Conservation (phyloP, 352 stramenopile genomes). For the Salisapilia sapeloensis region DNA sequence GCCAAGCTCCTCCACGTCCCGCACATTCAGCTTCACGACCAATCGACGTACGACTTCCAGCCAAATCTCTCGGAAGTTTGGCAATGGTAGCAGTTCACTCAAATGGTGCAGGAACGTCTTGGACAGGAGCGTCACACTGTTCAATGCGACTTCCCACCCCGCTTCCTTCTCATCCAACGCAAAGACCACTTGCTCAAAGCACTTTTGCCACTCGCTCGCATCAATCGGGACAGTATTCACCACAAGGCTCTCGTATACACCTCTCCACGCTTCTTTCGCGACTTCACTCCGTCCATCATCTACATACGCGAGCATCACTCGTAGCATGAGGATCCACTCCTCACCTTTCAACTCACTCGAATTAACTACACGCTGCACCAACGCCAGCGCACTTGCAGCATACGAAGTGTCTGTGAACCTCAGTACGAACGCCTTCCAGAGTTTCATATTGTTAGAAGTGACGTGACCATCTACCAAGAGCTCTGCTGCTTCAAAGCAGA, state of each 20-base stretch:
- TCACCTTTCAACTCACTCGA: slow-evolving; percentile 52
- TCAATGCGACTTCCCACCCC: slow-evolving; percentile 43
- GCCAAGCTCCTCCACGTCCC: too few relatives aligned
- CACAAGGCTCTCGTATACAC: slow-evolving; percentile 65
- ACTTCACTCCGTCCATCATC: slow-evolving; percentile 61
- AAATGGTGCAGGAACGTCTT: slow-evolving; percentile 82
- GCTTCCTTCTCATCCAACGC: slow-evolving; percentile 66
- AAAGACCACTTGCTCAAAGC: slow-evolving; percentile 79
- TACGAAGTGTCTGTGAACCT: slow-evolving; percentile 66
- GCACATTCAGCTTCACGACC: slow-evolving; percentile 40
- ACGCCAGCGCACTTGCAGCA: slow-evolving; percentile 51
- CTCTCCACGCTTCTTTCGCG: slow-evolving; percentile 72
- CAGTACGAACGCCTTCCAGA: slow-evolving; percentile 70
- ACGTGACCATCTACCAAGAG: slow-evolving; percentile 55
- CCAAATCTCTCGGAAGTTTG: slow-evolving; percentile 55
- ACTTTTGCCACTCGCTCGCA: slow-evolving; percentile 64
- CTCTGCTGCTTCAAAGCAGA: slow-evolving; percentile 64
- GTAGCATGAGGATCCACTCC: slow-evolving; percentile 74
- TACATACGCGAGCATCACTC: slow-evolving; percentile 71
- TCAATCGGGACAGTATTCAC: slow-evolving; percentile 46
- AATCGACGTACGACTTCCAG: slow-evolving; percentile 56
- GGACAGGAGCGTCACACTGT: slow-evolving; percentile 70
- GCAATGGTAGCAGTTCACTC: slow-evolving; percentile 41
- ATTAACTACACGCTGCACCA: slow-evolving; percentile 56
- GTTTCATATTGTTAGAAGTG: slow-evolving; percentile 57